phyloP scores from a whole-genome alignment of 2,329 filamentous ascomycete species.

The Cucurbitaria berberidis region DNA sequence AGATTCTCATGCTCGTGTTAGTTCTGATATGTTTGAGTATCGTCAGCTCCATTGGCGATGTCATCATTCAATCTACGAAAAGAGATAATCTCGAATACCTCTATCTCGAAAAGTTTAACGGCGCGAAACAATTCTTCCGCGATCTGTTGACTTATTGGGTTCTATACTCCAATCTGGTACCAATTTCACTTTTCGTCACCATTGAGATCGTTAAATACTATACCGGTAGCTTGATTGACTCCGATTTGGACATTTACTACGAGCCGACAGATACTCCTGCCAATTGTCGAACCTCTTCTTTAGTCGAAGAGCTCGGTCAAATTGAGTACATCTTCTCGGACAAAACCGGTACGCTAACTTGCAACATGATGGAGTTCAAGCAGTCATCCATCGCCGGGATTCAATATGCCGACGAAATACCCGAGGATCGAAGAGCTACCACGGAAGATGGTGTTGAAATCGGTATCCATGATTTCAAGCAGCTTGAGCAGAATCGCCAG shows the following conservation, averaged over 20 bases:
- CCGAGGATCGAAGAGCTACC: constrained; percentile 84
- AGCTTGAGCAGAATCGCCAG: constrained; percentile 72
- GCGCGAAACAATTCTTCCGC: constrained; percentile 83
- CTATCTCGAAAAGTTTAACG: constrained; percentile 63
- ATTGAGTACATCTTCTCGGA: constrained; percentile 99
- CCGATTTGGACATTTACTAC: constrained; percentile 97
- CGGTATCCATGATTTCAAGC: constrained; percentile 84
- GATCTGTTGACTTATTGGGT: constrained; percentile 99
- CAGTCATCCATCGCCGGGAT: constrained; percentile 92
- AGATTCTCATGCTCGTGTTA: constrained; percentile 86
- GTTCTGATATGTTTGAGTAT: constrained; percentile 86
- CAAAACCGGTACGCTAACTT: constrained; percentile 97
- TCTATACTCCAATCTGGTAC: constrained; percentile 92
- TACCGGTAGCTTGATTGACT: constrained; percentile 96
- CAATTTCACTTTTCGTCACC: constrained; percentile 96
- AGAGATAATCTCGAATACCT: constrained; percentile 75
- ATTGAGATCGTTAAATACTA: constrained; percentile 98
- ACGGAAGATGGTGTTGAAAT: constrained; percentile 77
- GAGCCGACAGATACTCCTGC: constrained; percentile 94
- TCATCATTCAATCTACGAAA: constrained; percentile 72
- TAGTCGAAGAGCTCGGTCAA: constrained; percentile 97
- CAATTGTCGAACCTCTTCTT: constrained; percentile 91
- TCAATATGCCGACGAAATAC: constrained; percentile 90
- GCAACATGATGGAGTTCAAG: constrained; percentile 98
- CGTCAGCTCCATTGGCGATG: constrained; percentile 88